Evolutionary conservation across 495 filamentous ascomycete species (phyloP), one percentile per base, ranked within the genome.

Genomic region (Penicillium verhagenii): DNA sequence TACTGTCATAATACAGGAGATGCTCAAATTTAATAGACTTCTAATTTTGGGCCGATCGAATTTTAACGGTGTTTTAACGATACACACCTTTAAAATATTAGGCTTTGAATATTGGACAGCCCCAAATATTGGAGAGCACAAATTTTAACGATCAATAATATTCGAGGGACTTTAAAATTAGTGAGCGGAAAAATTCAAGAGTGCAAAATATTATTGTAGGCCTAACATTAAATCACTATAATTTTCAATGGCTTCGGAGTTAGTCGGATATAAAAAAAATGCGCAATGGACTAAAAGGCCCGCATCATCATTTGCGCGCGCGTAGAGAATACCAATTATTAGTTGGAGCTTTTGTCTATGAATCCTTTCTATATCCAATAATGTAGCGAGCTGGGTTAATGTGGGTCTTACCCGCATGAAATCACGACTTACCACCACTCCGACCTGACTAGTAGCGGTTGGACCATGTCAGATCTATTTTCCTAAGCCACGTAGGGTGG

Each of bases 401-500:
- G n/a, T n/a, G n/a, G n/a, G n/a, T n/a, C n/a, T n/a, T n/a, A n/a
- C n/a, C n/a, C n/a, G n/a, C n/a, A n/a, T n/a, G n/a, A n/a, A n/a
- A n/a, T n/a, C n/a, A n/a, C n/a, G n/a, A n/a, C n/a, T n/a, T n/a
- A n/a, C n/a, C n/a, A n/a, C n/a, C n/a, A n/a, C n/a, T n/a, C n/a
- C n/a, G n/a, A n/a, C n/a, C n/a, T n/a, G n/a, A n/a, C n/a, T n/a
- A n/a, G n/a, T n/a, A n/a, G n/a, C n/a, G n/a, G n/a, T n/a, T n/a
- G n/a, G n/a, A 42, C 31, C 23, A 37, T 57, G 60, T 54, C 31
- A 35, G 31, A 49, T 43, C n/a, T n/a, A n/a, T n/a, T n/a, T n/a
- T n/a, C n/a, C n/a, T n/a, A n/a, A n/a, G n/a, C n/a, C n/a, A n/a
- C n/a, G n/a, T n/a, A n/a, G n/a, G n/a, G n/a, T n/a, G n/a, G n/a